Evolutionary conservation across 352 stramenopile genomes (phyloP), one percentile per base, ranked within the genome.

Genomic region (Thalassiosira hispida): DNA sequence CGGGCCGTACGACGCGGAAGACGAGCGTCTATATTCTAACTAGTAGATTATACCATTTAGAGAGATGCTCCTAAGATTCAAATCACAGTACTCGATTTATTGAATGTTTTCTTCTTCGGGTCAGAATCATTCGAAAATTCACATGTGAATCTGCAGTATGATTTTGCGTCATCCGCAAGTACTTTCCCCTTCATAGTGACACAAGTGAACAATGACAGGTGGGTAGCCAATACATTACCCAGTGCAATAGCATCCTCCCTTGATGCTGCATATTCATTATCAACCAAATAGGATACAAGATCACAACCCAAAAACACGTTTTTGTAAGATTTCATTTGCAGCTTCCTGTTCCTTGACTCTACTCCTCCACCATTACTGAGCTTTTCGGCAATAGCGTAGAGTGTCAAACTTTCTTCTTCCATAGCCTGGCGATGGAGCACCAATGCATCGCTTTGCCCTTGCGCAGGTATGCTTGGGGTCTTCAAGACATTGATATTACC

Each of bases 341-440:
- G 49, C n/a, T 75, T 81, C 22, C 52, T 61, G 16, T 65, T 49
- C 22, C 22, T 66, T 0, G 33, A 52, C 55, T 74, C 52, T 23
- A 81, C 40, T 49, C 9, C 40, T 12, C 12, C 12, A 31, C 12
- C 12, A 31, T 65, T 66, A 27, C 20, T n/a, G 7, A 66, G 14
- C 35, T 51, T 49, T 52, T 72, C 29, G 18, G 57, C 73, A 38
- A 74, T 66, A 12, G 33, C n/a, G 16, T 72, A 47, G 2, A 81
- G 52, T 23, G 73, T 75, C 29, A 75, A 73, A 29, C 56, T 56
- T 40, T 81, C 73, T 42, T 81, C 63, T 31, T 72, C 56, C 22
- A 81, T 81, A 18, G 67, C 20, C 46, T 81, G 38, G 22, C 73
- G 73, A 29, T 81, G 55, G 23, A 65, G 63, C 55, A 81, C 14